phyloP scores from a whole-genome alignment of 2,329 filamentous ascomycete genomes.

The Dryadomyces quercus-mongolicae region DNA sequence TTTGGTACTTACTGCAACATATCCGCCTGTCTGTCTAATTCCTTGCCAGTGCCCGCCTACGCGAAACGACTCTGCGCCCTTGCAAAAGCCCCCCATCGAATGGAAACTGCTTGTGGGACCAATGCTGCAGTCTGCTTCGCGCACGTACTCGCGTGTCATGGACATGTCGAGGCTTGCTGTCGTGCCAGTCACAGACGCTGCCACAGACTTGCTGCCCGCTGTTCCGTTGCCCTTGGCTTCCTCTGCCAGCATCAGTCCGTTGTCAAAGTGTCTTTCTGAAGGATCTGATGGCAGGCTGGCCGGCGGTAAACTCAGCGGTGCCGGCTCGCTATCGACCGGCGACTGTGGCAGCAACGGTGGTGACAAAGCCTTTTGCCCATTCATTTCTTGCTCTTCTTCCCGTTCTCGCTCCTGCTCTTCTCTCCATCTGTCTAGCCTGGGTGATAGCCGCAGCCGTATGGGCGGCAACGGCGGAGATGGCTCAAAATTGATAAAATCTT shows the following conservation, averaged over 20 bases:
- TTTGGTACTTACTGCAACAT: conserved; percentile 10
- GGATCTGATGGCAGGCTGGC: conserved; percentile 3
- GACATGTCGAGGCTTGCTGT: conserved; percentile 1
- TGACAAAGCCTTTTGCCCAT: not conserved
- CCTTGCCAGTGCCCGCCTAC: conserved; percentile 23
- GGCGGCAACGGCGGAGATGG: conserved; percentile 10
- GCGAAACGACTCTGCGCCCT: conserved; percentile 24
- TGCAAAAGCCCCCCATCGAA: conserved; percentile 24
- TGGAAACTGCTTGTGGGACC: conserved; percentile 24
- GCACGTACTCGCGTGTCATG: conserved; percentile 9
- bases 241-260: conserved; percentile 8
- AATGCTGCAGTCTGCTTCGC: conserved; percentile 19
- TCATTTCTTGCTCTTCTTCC: not conserved
- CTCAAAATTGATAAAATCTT: conserved; percentile 11
- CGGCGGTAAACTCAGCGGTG: not conserved
- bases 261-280: conserved; percentile 2
- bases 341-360: not conserved
- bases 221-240: conserved; percentile 1
- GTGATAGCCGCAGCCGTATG: conserved; percentile 7
- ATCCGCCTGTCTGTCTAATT: conserved; percentile 19
- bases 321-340: not conserved
- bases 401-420: not conserved
- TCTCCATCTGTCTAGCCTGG: not conserved
- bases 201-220: not conserved
- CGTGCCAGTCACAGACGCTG: not conserved